These are phyloP conservation scores for Microsporum canis DNA, from an alignment of 2,329 filamentous ascomycete species.

Conservation along the genomic window DNA sequence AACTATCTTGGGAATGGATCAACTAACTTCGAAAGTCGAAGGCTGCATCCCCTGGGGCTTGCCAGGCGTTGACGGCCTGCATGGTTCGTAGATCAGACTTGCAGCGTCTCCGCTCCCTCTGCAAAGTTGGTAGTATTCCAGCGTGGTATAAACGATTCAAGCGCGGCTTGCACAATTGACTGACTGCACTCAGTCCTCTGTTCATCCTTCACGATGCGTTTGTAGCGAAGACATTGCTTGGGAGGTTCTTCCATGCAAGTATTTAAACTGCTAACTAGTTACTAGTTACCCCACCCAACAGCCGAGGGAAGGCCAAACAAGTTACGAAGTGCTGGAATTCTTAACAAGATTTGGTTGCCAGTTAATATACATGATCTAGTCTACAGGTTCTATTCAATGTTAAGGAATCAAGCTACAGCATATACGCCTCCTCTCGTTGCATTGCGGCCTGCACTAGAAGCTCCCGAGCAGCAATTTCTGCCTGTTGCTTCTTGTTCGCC, in stretches of 20 bases:
- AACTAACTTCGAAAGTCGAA: constrained; percentile 15
- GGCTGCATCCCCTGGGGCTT: constrained; percentile 8
- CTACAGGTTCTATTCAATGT: not conserved
- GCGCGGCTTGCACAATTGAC: not conserved
- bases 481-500: not conserved
- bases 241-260: not conserved
- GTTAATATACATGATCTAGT: not conserved
- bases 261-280: not conserved
- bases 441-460: constrained; percentile 1
- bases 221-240: not conserved
- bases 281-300: not conserved
- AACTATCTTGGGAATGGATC: not conserved
- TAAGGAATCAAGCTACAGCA: not conserved
- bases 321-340: too few species aligned
- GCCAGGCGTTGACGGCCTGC: constrained; percentile 7
- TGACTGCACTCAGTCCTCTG: not conserved
- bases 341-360: not conserved
- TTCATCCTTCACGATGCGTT: not conserved
- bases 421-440: not conserved
- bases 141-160: not conserved
- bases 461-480: not conserved
- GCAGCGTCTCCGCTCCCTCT: not conserved
- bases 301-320: not conserved
- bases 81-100: not conserved
- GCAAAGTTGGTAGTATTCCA: not conserved